Evolutionary conservation across 2,329 filamentous ascomycete genomes (phyloP), one percentile per base, ranked within the genome.

Genomic region (Scortechinia acanthostroma): DNA sequence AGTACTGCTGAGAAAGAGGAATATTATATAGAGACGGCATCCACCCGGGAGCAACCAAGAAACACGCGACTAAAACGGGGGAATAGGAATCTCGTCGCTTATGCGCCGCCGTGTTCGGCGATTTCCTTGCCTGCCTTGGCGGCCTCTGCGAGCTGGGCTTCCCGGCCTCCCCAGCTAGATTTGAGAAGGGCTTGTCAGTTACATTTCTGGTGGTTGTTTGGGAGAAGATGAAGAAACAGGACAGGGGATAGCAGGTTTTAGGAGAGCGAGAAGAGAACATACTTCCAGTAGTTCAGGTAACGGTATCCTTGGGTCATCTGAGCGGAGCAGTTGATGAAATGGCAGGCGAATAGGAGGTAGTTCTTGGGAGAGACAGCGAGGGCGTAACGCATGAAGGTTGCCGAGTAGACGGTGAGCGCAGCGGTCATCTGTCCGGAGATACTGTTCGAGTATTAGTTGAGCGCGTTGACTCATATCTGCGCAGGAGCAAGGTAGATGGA

Each of bases 261-360:
- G n/a, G 25, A n/a, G 17, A 40, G 35, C 13, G 35, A 17, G 6
- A 40, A 17, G 35, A 17, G 20, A 40, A 40, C 35, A 17, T 17
- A 40, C 35, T 40, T 40, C 35, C 35, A 40, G 64, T 80, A 80
- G 54, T 74, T 72, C 50, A 80, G 49, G 57, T 77, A 84, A 45
- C 80, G 68, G 63, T 81, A 82, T 17, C 70, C 77, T 59, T 84
- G 80, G 22, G 72, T 74, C 40, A 68, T 52, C 61, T 84, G 80
- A 42, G 76, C 75, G 51, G 62, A 63, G 62, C 80, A 83, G 65
- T 84, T 84, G 63, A 82, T 71, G 49, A 76, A 64, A 62, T 84
- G 80, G 67, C 79, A 83, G 51, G 74, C 79, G 61, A 84, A 83
- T 46, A 84, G 76, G 51, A 84, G 76, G 66, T 82, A 83, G 66